Percentiles rank a stretch among this genome's conserved stretches.
Evolutionary conservation across 2,329 filamentous ascomycete genomes (phyloP).

Genomic region (Fusarium buharicum): DNA sequence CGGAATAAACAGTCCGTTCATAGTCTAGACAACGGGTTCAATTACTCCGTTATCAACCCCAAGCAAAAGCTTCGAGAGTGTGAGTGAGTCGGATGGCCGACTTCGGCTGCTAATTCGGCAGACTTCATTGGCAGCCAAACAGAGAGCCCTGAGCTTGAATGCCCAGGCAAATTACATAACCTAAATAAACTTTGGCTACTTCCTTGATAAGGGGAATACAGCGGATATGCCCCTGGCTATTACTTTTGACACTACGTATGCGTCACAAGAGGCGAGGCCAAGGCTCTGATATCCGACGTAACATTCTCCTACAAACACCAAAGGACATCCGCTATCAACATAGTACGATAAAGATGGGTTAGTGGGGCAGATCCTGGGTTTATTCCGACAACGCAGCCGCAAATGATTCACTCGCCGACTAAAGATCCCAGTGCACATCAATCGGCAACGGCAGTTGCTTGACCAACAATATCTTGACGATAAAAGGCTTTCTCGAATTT

Average conservation of each 20-base stretch:
- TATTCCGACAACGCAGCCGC: constrained; percentile 32
- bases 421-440: constrained; percentile 2
- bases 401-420: constrained; percentile 33
- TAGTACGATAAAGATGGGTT: constrained; percentile 6
- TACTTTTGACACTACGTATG: constrained; percentile 2
- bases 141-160: constrained; percentile 15
- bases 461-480: constrained; percentile 1
- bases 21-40: constrained; percentile 11
- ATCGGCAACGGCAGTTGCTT: constrained; percentile 9
- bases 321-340: no score
- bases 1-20: constrained; percentile 20
- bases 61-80: constrained; percentile 11
- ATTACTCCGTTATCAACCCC: constrained; percentile 13
- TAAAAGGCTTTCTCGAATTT: constrained; percentile 7
- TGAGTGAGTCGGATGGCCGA: constrained; percentile 36
- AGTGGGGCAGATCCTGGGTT: constrained; percentile 20
- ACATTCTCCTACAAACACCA: background rate
- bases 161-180: constrained; percentile 34
- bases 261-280: constrained; percentile 17
- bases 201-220: constrained; percentile 39
- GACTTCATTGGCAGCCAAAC: constrained; percentile 37
- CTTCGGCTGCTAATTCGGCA: constrained; percentile 43
- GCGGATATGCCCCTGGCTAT: constrained; percentile 15
- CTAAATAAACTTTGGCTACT: constrained; percentile 24
- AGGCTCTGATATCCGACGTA: background rate